Conservation (phyloP, 129 eudicot genomes). For the Gnaphalium uliginosum region DNA sequence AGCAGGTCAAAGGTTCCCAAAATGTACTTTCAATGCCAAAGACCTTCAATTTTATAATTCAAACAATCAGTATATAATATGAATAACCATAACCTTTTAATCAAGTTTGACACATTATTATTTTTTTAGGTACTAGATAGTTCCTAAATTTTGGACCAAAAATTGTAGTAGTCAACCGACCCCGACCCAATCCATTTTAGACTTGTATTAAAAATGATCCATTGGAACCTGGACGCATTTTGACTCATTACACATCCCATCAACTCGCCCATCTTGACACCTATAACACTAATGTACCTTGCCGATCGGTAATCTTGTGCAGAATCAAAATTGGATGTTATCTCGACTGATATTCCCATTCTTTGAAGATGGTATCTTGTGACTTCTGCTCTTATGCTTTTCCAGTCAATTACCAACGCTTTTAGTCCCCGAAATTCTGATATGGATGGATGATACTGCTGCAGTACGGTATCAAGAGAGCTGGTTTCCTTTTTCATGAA, state of each 20-base stretch:
- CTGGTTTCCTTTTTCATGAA: conserved; percentile 44
- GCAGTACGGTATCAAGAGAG: conserved; percentile 34
- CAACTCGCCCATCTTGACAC: background rate
- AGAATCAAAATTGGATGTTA: conserved; percentile 48
- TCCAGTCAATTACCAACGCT: conserved; percentile 75
- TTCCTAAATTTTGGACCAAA: background rate
- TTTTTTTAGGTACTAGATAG: background rate
- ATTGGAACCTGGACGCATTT: background rate
- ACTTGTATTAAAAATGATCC: background rate
- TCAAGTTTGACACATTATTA: background rate
- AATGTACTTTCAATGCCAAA: background rate
- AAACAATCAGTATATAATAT: background rate
- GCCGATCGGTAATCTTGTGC: conserved; percentile 46
- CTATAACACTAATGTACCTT: conserved; percentile 39
- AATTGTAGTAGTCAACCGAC: background rate
- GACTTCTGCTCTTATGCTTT: conserved; percentile 72
- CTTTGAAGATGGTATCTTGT: conserved; percentile 82
- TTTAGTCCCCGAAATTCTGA: conserved; percentile 66
- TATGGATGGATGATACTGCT: conserved; percentile 47
- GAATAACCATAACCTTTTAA: background rate
- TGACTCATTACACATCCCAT: background rate
- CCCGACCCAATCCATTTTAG: background rate
- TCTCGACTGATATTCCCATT: conserved; percentile 64
- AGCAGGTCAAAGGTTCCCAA: background rate
- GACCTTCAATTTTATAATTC: background rate